Base-by-base conservation (phyloP, 129 eudicot genomes). In the Ambrosia artemisiifolia region DNA sequence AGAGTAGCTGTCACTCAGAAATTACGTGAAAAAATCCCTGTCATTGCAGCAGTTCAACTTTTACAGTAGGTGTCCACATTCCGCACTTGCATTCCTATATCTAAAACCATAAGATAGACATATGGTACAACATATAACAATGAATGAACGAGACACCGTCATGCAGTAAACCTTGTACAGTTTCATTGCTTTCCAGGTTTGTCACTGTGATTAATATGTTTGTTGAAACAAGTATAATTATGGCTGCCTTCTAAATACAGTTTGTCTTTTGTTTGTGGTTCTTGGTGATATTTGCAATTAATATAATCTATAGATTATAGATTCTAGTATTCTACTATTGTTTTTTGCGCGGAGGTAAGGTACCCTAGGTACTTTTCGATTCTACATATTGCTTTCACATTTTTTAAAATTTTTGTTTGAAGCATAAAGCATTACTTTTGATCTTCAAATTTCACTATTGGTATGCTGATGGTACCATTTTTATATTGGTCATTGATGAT, bases 1-100 rank as follows among this genome's bases (percentile, higher is more conserved):
- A 85, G 96, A 62, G 96, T 90, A 12, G 99, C 99, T 42, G 87
- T 94, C 3, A 90, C 99, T 17, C 99, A 94, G 83, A 94, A 94
- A 78, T 75, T 94, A 64, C 85, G 99, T 61, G 99, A 90, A 72
- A 94, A 94, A 66, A 94, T 94, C 64, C 99, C 99, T 3, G 53
- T 89, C 54, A 90, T 94, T 67, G 99, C 99, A 2, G 99, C 99
- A 3, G 97, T 94, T 66, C 97, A 90, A 60, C 99, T 94, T 50
- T 73, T 94, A 80, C 84, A 82, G 11, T 90, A 83, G 78, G 28
- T 43, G 3, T 6, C 34, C 16, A 7, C 16, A 1, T 54, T 19
- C 14, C 7, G 33, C 54, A 72, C 49, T 35, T 32, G 61, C 49
- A 47, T 62, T 63, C 71, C 9, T 12, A 63, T 48, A 35, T 36